These are phyloP conservation scores for Aspergillus ustus DNA, from an alignment of 2,329 filamentous ascomycete genomes.

Conservation along the genomic window DNA sequence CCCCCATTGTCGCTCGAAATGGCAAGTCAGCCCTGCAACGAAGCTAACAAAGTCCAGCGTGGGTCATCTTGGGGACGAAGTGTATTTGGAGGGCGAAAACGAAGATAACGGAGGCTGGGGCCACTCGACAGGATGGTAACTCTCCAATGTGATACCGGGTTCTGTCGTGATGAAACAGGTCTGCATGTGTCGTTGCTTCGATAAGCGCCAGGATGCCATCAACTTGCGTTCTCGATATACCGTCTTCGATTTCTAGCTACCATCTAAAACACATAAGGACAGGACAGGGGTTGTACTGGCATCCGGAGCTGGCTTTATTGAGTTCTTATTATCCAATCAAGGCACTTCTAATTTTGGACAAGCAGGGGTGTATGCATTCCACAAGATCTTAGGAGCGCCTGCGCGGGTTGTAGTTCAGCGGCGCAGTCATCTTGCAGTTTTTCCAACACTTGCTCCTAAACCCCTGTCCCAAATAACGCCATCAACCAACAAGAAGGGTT, in stretches of 20 bases:
- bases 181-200: not conserved
- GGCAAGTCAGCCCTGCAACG: not conserved
- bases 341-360: slow-evolving; percentile 2
- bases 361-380: not conserved
- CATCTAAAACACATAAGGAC: not conserved
- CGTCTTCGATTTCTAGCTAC: not conserved
- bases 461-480: not conserved
- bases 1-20: not conserved
- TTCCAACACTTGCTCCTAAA: not conserved
- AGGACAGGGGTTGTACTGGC: not conserved
- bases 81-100: not conserved
- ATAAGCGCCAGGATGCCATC: slow-evolving; percentile 7
- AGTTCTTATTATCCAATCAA: not conserved
- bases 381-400: not conserved
- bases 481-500: not conserved
- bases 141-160: not conserved
- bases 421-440: slow-evolving; percentile 6
- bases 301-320: not conserved
- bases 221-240: not conserved
- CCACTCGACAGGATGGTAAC: not conserved
- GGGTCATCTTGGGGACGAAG: not conserved
- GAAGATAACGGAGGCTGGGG: not conserved
- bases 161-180: not conserved
- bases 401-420: not conserved
- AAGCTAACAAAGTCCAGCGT: not conserved